Base-by-base conservation (phyloP, 2,329 filamentous ascomycete species). In the Apiospora sp. region DNA sequence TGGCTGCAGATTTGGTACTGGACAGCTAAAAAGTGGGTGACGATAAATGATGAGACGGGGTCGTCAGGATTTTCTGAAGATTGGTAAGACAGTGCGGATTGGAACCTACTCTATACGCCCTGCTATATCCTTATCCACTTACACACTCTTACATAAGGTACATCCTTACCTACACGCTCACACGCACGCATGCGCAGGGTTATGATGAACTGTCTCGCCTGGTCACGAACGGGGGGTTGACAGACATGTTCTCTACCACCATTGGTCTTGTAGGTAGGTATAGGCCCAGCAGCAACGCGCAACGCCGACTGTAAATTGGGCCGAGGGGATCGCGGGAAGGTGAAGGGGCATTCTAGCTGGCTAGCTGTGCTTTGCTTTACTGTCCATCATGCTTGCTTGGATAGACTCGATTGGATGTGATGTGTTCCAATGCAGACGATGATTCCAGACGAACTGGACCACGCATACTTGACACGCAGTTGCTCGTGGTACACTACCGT, bases 11-110 rank as follows among this genome's bases (percentile, higher is more conserved):
- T 22, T 41, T 64, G 58, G 58, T 64, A 58, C 58, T 44, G 41
- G 41, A 30, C 54, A 41, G 54, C 41, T 16, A 46, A 67, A 41
- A 69, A 70, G 70, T 73, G 70, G 72, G 67, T 69, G 68, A 70
- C 68, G 68, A 70, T 54, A 51, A 58, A 70, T 54, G 68, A 70
- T 54, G 48, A 70, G 68, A 70, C 68, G 30, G 68, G 48, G 68
- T 51, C 44, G 68, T 68, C 68, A 70, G 68, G 48, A 70, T 70
- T 51, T 70, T 69, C 67, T 37, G 27, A 68, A 46, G 67, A 48
- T 68, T 68, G 67, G 67, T 68, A 48, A 68, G 67, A 46, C 41
- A 48, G 67, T 68, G 67, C 43, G 67, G 22, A 46, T 64, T 64
- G 58, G 34, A 10, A 37, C 34, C 34, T 41, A 41, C 58, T 22